Evolutionary conservation across 2,329 filamentous ascomycete species (phyloP).

Genomic region (Clarireedia homoeocarpa): DNA sequence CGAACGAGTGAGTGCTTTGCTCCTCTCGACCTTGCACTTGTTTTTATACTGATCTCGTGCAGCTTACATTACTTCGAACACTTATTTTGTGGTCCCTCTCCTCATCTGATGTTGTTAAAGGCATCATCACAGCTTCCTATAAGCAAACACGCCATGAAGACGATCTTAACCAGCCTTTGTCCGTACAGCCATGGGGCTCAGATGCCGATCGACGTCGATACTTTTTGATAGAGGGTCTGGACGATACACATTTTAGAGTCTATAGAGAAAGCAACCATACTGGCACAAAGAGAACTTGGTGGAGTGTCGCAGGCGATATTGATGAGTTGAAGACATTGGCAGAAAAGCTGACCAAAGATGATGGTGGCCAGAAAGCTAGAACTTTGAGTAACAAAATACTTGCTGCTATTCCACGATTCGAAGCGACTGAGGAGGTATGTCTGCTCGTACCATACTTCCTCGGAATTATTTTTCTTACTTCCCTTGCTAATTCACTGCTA

Average conservation of each 20-base stretch:
- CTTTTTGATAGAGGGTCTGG: slow-evolving; percentile 85
- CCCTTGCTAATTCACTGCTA: slow-evolving; percentile 30
- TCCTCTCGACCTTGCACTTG: background rate
- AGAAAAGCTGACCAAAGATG: slow-evolving; percentile 66
- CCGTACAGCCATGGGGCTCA: slow-evolving; percentile 83
- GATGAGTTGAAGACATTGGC: slow-evolving; percentile 73
- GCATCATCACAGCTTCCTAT: slow-evolving; percentile 79
- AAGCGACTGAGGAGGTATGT: slow-evolving; percentile 80
- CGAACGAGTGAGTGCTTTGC: slow-evolving; percentile 58
- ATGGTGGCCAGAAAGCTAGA: slow-evolving; percentile 75
- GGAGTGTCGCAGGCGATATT: slow-evolving; percentile 84
- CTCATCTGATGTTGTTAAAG: slow-evolving; percentile 75
- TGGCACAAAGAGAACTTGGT: slow-evolving; percentile 72
- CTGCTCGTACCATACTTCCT: background rate
- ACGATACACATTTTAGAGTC: slow-evolving; percentile 88
- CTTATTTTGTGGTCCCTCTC: slow-evolving; percentile 84
- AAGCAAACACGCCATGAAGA: slow-evolving; percentile 77
- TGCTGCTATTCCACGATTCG: slow-evolving; percentile 78
- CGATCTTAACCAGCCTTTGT: slow-evolving; percentile 75
- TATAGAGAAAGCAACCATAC: slow-evolving; percentile 89
- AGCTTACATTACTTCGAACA: slow-evolving; percentile 37
- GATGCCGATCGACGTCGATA: slow-evolving; percentile 90
- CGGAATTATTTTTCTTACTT: slow-evolving; percentile 12
- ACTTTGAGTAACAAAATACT: slow-evolving; percentile 70
- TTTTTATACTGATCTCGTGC: background rate